These are phyloP conservation scores for Fragaria ananassa DNA, from an alignment of 306 rosid species.

Conservation along the genomic window DNA sequence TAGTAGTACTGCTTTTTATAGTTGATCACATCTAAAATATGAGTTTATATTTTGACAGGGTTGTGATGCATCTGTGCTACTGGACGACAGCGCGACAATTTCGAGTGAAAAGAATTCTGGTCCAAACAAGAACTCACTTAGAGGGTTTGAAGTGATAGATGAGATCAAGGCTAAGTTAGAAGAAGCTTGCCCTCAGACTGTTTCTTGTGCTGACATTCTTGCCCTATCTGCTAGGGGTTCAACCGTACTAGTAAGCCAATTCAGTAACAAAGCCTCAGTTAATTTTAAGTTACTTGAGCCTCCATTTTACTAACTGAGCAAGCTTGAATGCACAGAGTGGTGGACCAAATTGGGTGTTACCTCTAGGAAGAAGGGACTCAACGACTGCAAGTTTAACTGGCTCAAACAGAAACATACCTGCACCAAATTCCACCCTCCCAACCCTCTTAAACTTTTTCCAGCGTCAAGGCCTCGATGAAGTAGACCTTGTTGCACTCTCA, in stretches of 20 bases:
- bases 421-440: constrained; percentile 64
- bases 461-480: constrained; percentile 81
- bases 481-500: constrained; percentile 78
- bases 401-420: constrained; percentile 67
- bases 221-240: constrained; percentile 84
- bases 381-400: constrained; percentile 57
- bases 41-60: constrained; percentile 43
- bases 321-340: constrained; percentile 58
- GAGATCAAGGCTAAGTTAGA: constrained; percentile 71
- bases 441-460: constrained; percentile 50
- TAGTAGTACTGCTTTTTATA: not conserved
- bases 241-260: constrained; percentile 51
- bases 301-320: not conserved
- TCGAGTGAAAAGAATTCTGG: constrained; percentile 59
- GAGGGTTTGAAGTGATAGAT: constrained; percentile 79
- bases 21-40: not conserved
- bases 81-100: constrained; percentile 51
- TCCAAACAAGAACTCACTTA: constrained; percentile 68
- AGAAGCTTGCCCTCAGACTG: constrained; percentile 65
- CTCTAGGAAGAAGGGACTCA: constrained; percentile 81
- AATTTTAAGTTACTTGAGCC: not conserved
- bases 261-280: not conserved
- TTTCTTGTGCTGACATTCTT: constrained; percentile 83
- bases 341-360: constrained; percentile 82
- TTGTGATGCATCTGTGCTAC: constrained; percentile 69